Base-by-base conservation (phyloP, 208 protist species). In the Tetramitus jugosus region DNA sequence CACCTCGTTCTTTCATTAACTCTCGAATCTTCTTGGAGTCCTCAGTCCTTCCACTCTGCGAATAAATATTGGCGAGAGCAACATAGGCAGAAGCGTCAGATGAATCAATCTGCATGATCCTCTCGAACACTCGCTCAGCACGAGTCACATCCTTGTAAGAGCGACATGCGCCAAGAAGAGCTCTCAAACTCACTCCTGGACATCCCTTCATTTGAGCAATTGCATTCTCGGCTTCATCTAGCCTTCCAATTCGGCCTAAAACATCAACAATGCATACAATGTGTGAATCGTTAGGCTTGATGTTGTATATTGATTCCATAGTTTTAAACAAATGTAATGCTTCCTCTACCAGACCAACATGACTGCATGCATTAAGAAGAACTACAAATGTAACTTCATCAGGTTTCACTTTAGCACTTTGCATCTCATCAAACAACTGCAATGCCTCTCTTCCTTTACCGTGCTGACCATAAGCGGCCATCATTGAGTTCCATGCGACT, bases 321-420 rank as follows among this genome's bases (percentile, higher is more conserved):
- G 40, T 62, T 52, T 37, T 37, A 53, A 60, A 77, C 7, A 80
- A 31, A 17, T 37, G 23, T 33, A 77, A 37, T 1, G 56, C 77
- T 14, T 80, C 67, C 1, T 49, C 77, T 49, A 77, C 67, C 46
- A 72, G 33, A 29, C 77, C 67, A 29, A 62, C 46, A 49, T 80
- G 77, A 61, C 77, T 80, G 60, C 77, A 80, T 0, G 77, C 77
- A 60, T 75, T 80, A n/a, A 80, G 60, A 3, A 80, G 37, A 0
- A 53, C 46, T 14, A 52, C 45, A 52, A 52, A 52, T 14, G 45
- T 52, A 20, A 14, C 14, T 52, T 52, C 45, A 52, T 52, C 14
- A 20, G 45, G 45, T 20, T 52, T 52, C 14, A 14, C 14, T 20
- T 52, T 20, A n/a, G n/a, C n/a, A 20, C 45, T 52, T 52, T 20